Evolutionary conservation across 176 grass and related monocot species (phyloP), one percentile per base, ranked within the genome.

Genomic region (Eragrostis curvula): DNA sequence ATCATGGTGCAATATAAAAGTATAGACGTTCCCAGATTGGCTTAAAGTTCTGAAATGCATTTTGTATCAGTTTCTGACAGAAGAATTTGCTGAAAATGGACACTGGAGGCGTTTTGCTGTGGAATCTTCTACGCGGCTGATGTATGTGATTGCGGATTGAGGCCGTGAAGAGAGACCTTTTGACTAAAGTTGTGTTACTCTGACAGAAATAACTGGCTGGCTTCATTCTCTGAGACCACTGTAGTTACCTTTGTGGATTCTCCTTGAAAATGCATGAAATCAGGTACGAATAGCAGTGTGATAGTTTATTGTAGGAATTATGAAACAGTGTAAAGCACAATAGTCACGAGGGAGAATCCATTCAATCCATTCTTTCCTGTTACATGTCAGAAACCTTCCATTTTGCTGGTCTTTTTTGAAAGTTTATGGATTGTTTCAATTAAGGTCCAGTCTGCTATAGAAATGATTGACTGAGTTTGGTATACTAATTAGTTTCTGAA

Each of bases 21-120:
- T 68, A 45, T 59, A 42, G 11, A 40, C 39, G 21, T 49, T 81
- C 48, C 60, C 41, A 75, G 41, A 67, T 86, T 59, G 60, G 74
- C 61, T 60, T 81, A 5, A 18, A 46, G 7, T 68, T 75, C 41
- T n/a, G 27, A 80, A 74, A 74, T 81, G 57, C 2, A 24, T 42
- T 74, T 80, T 87, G 70, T 87, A 74, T 27, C 78, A 59, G 49
- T 75, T 75, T 44, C 63, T 82, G 63, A 70, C 57, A 82, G 85
- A 75, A 82, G 79, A 82, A 81, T 75, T 58, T 62, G 28, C 70
- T 48, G 78, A 81, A 81, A 80, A 80, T 69, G 55, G 56, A 68
- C 49, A 74, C 42, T 13, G 49, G 61, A 53, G 6, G 11, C 24
- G 36, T 65, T 86, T 80, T 47, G 68, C 36, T 79, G 59, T 57